These are phyloP conservation scores for Podaxis mareebaensis DNA, from an alignment of 768 basidiomycete species.

Conservation along the genomic window DNA sequence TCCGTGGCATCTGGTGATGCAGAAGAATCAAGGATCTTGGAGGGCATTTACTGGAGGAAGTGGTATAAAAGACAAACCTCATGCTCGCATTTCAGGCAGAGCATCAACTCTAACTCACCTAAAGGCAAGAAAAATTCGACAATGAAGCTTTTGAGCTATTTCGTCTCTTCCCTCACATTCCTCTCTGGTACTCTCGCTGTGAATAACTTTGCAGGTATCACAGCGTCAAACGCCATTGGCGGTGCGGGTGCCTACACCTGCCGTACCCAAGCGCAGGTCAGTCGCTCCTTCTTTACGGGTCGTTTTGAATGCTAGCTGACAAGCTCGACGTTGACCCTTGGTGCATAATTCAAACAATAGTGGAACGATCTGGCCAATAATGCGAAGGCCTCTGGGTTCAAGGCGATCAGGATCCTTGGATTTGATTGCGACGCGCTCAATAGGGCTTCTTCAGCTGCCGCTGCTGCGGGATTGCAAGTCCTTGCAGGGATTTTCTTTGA, in stretches of 20 bases:
- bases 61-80: neutral
- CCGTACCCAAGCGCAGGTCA: constrained; percentile 34
- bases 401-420: constrained; percentile 34
- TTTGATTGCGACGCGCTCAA: constrained; percentile 39
- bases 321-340: neutral
- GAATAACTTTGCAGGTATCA: constrained; percentile 35
- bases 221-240: constrained; percentile 34
- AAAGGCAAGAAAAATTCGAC: neutral
- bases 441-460: constrained; percentile 34
- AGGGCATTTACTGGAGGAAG: neutral
- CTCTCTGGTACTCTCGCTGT: constrained; percentile 23
- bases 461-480: constrained; percentile 29
- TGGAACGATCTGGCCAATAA: constrained; percentile 35
- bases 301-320: neutral
- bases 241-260: constrained; percentile 31
- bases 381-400: constrained; percentile 33
- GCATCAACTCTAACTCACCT: neutral
- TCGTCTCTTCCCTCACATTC: constrained; percentile 14
- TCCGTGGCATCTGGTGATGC: neutral
- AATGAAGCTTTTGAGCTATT: constrained; percentile 1
- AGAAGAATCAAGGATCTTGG: neutral
- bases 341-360: constrained; percentile 18
- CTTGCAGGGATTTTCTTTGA: constrained; percentile 35
- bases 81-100: neutral
- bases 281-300: neutral